Conservation (phyloP, 2,329 filamentous ascomycete genomes). For the Hypoxylon sp. region DNA sequence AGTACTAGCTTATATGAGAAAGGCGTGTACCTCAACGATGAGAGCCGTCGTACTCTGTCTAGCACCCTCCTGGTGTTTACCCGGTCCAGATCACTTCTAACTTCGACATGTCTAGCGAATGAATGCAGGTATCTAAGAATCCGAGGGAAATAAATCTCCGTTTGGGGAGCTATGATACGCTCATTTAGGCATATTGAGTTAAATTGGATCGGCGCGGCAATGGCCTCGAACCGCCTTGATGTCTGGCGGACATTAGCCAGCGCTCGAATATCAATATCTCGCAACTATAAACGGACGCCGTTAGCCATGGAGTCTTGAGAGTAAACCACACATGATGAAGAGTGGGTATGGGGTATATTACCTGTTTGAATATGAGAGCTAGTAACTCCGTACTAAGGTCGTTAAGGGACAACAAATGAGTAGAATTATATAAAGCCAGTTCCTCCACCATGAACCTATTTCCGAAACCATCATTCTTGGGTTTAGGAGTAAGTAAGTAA, state of each 20-base stretch:
- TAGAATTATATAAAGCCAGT: slow-evolving; percentile 18
- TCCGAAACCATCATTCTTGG: slow-evolving; percentile 11
- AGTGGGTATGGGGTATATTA: slow-evolving; percentile 44
- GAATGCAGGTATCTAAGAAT: slow-evolving; percentile 56
- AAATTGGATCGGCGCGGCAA: slow-evolving; percentile 62
- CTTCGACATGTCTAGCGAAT: slow-evolving; percentile 60
- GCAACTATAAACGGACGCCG: slow-evolving; percentile 54
- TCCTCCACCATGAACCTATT: slow-evolving; percentile 41
- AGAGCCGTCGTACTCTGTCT: slow-evolving; percentile 56
- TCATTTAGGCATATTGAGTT: slow-evolving; percentile 58
- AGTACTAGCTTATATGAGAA: neutral
- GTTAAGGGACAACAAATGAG: slow-evolving; percentile 52
- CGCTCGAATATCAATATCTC: slow-evolving; percentile 56
- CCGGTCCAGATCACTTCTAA: slow-evolving; percentile 60
- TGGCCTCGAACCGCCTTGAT: slow-evolving; percentile 59
- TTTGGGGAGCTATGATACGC: slow-evolving; percentile 55
- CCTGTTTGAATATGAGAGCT: slow-evolving; percentile 60
- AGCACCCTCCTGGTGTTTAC: slow-evolving; percentile 57
- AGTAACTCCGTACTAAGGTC: slow-evolving; percentile 62
- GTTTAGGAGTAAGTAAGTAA: slow-evolving; percentile 17
- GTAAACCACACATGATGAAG: neutral
- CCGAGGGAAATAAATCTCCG: slow-evolving; percentile 54
- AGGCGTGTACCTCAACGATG: slow-evolving; percentile 58
- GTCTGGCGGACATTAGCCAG: slow-evolving; percentile 57
- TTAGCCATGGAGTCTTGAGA: slow-evolving; percentile 23